Conservation (phyloP, 176 grass and related monocot genomes). For the Otatea glauca region DNA sequence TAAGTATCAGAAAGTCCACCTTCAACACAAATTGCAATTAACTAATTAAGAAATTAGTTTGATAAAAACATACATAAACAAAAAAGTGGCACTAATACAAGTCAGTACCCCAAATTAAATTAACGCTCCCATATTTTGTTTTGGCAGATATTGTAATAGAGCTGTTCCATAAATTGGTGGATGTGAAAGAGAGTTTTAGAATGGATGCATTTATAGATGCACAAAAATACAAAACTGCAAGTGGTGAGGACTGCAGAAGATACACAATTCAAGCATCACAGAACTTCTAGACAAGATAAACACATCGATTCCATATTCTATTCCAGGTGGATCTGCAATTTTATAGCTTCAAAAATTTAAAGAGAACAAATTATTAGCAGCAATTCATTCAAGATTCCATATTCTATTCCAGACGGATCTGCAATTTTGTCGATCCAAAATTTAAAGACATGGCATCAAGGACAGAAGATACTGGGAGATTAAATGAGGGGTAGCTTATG, state of each 20-base stretch:
- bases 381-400: not conserved
- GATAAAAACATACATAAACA: not conserved
- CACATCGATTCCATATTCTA: not conserved
- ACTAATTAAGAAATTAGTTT: not conserved
- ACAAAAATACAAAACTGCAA: not conserved
- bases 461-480: not conserved
- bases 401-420: not conserved
- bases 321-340: not conserved
- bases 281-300: slow-evolving; percentile 4
- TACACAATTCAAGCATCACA: not conserved
- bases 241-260: not conserved
- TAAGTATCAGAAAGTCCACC: not conserved
- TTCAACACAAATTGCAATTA: not conserved
- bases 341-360: slow-evolving; percentile 18
- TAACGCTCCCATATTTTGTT: not conserved
- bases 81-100: not conserved
- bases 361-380: not conserved
- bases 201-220: not conserved
- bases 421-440: not conserved
- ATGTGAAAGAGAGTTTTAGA: slow-evolving; percentile 5
- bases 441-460: not conserved
- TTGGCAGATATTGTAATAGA: not conserved
- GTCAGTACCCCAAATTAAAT: not conserved
- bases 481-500: not conserved
- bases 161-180: not conserved